These are phyloP conservation scores for Cercophora scortea DNA, from an alignment of 495 filamentous ascomycete genomes.

Conservation along the genomic window DNA sequence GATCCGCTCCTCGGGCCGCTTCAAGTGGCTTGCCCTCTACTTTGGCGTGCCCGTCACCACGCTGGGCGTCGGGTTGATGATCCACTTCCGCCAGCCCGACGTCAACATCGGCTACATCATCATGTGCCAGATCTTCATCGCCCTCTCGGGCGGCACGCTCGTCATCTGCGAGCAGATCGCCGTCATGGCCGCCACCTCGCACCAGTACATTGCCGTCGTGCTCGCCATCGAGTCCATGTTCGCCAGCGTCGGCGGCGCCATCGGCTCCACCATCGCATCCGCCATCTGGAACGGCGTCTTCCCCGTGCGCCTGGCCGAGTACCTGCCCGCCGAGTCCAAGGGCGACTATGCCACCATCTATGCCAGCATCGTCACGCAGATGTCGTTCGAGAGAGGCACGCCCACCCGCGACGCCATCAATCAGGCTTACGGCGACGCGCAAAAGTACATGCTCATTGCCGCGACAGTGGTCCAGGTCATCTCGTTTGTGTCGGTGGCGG, in stretches of 20 bases:
- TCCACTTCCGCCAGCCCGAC: slow-evolving; percentile 56
- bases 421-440: slow-evolving; percentile 47
- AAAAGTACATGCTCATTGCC: slow-evolving; percentile 49
- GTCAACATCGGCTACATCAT: slow-evolving; percentile 52
- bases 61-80: slow-evolving; percentile 65
- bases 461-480: slow-evolving; percentile 43
- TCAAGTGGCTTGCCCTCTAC: slow-evolving; percentile 55
- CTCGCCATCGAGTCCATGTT: slow-evolving; percentile 58
- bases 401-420: slow-evolving; percentile 46
- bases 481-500: slow-evolving; percentile 34
- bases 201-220: slow-evolving; percentile 58
- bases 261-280: slow-evolving; percentile 52
- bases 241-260: slow-evolving; percentile 53
- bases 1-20: slow-evolving; percentile 49
- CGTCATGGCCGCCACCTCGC: slow-evolving; percentile 55
- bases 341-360: slow-evolving; percentile 45
- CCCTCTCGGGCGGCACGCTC: slow-evolving; percentile 51
- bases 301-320: slow-evolving; percentile 37
- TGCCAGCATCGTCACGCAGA: slow-evolving; percentile 38
- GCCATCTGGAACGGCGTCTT: slow-evolving; percentile 64
- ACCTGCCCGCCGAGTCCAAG: slow-evolving; percentile 49
- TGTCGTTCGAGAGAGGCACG: slow-evolving; percentile 44
- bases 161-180: slow-evolving; percentile 61
- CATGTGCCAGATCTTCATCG: slow-evolving; percentile 76
- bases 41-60: slow-evolving; percentile 58